Percentiles rank a stretch among this genome's conserved stretches.
phyloP scores from a whole-genome alignment of 2,329 filamentous ascomycete species.

The Penicillium sp. region DNA sequence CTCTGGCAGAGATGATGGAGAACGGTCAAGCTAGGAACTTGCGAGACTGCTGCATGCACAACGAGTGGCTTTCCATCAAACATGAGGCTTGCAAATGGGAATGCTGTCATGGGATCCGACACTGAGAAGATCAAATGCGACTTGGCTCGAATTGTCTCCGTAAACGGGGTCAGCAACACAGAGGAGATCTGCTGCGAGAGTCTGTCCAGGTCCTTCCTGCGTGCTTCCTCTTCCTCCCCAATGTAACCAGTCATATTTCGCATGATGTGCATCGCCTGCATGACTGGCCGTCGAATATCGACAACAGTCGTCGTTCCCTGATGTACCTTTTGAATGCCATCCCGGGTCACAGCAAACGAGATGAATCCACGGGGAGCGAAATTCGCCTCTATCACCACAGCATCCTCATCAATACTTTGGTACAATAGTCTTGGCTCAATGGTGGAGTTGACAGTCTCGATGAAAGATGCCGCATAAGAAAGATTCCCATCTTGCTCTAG shows the following conservation, averaged over 20 bases:
- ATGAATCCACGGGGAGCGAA: slow-evolving; percentile 20
- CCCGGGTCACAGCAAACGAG: slow-evolving; percentile 23
- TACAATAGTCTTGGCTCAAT: slow-evolving; percentile 18
- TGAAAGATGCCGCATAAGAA: slow-evolving; percentile 20
- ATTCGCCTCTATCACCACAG: slow-evolving; percentile 24
- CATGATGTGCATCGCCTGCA: slow-evolving; percentile 25
- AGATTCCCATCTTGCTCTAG: slow-evolving; percentile 16
- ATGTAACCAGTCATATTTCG: slow-evolving; percentile 21
- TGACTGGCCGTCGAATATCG: slow-evolving; percentile 22
- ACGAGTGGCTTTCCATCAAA: slow-evolving; percentile 24
- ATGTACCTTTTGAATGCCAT: slow-evolving; percentile 20
- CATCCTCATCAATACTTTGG: slow-evolving; percentile 17
- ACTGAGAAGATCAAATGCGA: slow-evolving; percentile 27
- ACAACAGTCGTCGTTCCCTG: slow-evolving; percentile 8
- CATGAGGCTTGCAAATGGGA: slow-evolving; percentile 22
- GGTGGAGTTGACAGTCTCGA: slow-evolving; percentile 19
- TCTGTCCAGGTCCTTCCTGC: slow-evolving; percentile 14
- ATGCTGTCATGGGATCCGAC: slow-evolving; percentile 27
- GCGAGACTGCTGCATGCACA: slow-evolving; percentile 24
- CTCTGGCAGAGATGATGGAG: slow-evolving; percentile 24
- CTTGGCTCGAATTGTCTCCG: slow-evolving; percentile 19
- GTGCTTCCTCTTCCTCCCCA: slow-evolving; percentile 15
- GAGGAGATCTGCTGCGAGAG: slow-evolving; percentile 19
- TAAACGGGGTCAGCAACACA: slow-evolving; percentile 20
- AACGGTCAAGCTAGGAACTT: slow-evolving; percentile 26